These are phyloP conservation scores for Pseudogymnoascus sp. DNA, from an alignment of 2,329 filamentous ascomycete genomes.

Conservation along the genomic window DNA sequence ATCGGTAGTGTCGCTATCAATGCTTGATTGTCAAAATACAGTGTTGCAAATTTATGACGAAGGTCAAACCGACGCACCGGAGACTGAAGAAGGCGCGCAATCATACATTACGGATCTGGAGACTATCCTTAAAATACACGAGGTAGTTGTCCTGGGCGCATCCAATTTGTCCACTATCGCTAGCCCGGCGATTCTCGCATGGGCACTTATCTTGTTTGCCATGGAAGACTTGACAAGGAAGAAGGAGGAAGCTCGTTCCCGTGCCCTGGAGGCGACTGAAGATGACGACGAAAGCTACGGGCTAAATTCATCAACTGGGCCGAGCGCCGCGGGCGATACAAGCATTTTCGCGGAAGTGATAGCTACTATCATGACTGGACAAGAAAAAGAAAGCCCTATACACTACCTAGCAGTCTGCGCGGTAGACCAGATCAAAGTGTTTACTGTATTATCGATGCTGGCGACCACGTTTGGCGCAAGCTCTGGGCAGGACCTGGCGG, in stretches of 20 bases:
- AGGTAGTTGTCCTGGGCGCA: constrained; percentile 55
- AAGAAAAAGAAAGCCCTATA: constrained; percentile 34
- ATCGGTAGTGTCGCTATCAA: constrained; percentile 59
- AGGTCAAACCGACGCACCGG: constrained; percentile 22
- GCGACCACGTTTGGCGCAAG: constrained; percentile 33
- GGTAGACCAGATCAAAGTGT: constrained; percentile 37
- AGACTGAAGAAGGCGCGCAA: constrained; percentile 35
- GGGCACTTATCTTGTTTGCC: constrained; percentile 66
- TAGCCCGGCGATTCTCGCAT: constrained; percentile 68
- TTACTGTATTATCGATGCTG: constrained; percentile 38
- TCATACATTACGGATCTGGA: constrained; percentile 60
- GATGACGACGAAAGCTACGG: constrained; percentile 11
- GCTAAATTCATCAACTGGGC: constrained; percentile 10
- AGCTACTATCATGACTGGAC: constrained; percentile 31
- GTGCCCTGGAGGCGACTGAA: neutral
- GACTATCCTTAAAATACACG: constrained; percentile 64
- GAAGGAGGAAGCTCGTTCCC: constrained; percentile 43
- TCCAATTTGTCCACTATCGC: constrained; percentile 50
- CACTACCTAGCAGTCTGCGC: constrained; percentile 37
- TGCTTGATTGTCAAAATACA: constrained; percentile 51
- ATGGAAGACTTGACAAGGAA: constrained; percentile 56
- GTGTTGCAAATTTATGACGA: constrained; percentile 45
- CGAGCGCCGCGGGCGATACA: constrained; percentile 5
- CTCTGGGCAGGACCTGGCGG: constrained; percentile 30
- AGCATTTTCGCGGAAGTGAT: constrained; percentile 38